These are phyloP conservation scores for Thraustochytrium striatum DNA, from an alignment of 352 stramenopile genomes.

Conservation along the genomic window DNA sequence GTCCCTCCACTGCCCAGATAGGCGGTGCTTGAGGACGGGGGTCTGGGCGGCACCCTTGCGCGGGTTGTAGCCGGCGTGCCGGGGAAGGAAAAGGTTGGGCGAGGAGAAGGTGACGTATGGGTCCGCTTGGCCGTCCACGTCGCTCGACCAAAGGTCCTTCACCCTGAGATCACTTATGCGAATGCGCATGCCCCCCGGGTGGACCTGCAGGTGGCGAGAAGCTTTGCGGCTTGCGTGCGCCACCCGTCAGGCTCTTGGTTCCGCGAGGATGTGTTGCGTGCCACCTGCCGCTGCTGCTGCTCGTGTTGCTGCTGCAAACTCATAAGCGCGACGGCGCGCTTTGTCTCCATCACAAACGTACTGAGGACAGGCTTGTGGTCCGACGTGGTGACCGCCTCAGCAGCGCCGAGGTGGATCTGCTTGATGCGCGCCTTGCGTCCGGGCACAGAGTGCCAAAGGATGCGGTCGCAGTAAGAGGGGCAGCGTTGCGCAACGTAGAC, in stretches of 20 bases:
- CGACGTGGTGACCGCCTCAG: slow-evolving; percentile 67
- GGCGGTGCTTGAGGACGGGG: slow-evolving; percentile 13
- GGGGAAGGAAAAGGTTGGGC: slow-evolving; percentile 16
- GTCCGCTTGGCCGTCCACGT: slow-evolving; percentile 70
- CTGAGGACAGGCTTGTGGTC: slow-evolving; percentile 74
- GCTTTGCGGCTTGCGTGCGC: background rate
- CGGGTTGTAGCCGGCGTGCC: slow-evolving; percentile 36
- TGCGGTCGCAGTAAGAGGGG: slow-evolving; percentile 73
- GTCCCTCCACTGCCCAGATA: slow-evolving; percentile 1
- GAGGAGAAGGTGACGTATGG: slow-evolving; percentile 61
- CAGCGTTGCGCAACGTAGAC: slow-evolving; percentile 66
- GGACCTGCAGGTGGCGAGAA: background rate
- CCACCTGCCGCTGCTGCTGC: too few relatives aligned
- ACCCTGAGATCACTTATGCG: slow-evolving; percentile 62
- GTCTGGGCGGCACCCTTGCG: slow-evolving; percentile 1
- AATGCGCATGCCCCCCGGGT: slow-evolving; percentile 51
- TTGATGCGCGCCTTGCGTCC: slow-evolving; percentile 62
- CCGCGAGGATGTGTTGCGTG: too few relatives aligned
- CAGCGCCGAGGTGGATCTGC: slow-evolving; percentile 62
- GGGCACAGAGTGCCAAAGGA: slow-evolving; percentile 72
- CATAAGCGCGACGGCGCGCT: too few relatives aligned
- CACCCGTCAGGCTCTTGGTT: slow-evolving; percentile 41
- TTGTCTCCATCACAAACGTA: slow-evolving; percentile 61
- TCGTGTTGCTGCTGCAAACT: too few relatives aligned
- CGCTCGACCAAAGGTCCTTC: slow-evolving; percentile 65